A percentile compares a stretch with the other conserved stretches of the same genome.
Conservation (phyloP, 345 rosid species). For the Erodium maritimum region DNA sequence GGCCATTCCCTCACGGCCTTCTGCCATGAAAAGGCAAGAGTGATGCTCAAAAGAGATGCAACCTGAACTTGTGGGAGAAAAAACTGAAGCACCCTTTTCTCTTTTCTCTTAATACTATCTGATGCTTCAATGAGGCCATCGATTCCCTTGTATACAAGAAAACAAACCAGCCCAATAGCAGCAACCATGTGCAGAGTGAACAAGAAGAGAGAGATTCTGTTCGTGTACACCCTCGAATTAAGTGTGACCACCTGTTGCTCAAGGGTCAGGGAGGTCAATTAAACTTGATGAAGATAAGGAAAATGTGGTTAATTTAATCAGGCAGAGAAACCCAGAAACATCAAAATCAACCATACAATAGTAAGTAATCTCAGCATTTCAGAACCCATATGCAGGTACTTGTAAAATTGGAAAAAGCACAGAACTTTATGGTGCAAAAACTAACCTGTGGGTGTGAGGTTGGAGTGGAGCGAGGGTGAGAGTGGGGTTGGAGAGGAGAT, state of each 20-base stretch:
- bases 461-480: slow-evolving; percentile 67
- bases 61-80: slow-evolving; percentile 85
- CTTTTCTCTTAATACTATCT: slow-evolving; percentile 32
- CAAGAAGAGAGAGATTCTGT: slow-evolving; percentile 59
- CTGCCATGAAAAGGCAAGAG: slow-evolving; percentile 85
- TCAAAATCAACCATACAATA: slow-evolving; percentile 1
- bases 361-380: neutral
- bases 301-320: neutral
- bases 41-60: slow-evolving; percentile 66
- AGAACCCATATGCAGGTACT: too few relatives aligned
- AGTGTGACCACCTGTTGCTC: slow-evolving; percentile 51
- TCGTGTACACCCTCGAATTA: slow-evolving; percentile 74
- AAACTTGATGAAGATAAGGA: neutral
- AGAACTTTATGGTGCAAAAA: neutral
- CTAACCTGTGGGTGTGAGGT: slow-evolving; percentile 75
- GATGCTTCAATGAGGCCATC: slow-evolving; percentile 63
- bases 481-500: slow-evolving; percentile 11
- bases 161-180: slow-evolving; percentile 57
- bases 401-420: neutral
- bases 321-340: neutral
- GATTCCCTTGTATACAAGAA: slow-evolving; percentile 78
- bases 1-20: slow-evolving; percentile 74
- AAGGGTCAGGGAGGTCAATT: neutral
- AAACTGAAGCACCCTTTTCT: slow-evolving; percentile 41
- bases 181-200: slow-evolving; percentile 54